Percentiles rank a stretch among this genome's conserved stretches.
These are phyloP conservation scores for Oryza glaberrima DNA, from an alignment of 176 grass and related monocot species.

Conservation along the genomic window DNA sequence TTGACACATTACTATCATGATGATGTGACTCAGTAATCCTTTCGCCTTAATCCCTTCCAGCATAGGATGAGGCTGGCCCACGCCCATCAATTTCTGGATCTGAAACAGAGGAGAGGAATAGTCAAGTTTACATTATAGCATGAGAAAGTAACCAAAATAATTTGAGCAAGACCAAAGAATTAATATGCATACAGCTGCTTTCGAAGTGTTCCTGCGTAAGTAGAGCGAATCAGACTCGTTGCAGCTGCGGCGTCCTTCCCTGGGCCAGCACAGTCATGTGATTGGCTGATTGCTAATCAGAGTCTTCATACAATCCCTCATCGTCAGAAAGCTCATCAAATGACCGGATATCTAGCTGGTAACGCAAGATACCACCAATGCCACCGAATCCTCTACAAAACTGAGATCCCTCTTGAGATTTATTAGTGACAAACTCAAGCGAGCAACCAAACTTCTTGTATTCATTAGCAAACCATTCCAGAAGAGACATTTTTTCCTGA, in stretches of 20 bases:
- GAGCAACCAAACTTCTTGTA: constrained; percentile 64
- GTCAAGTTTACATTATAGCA: background rate
- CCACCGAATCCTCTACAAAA: constrained; percentile 62
- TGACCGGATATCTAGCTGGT: constrained; percentile 56
- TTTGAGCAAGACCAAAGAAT: background rate
- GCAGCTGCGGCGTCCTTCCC: constrained; percentile 46
- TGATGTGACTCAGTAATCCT: constrained; percentile 11
- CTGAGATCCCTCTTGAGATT: constrained; percentile 61
- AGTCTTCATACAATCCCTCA: constrained; percentile 53
- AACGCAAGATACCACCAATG: constrained; percentile 59
- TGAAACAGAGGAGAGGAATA: constrained; percentile 13
- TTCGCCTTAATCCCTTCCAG: constrained; percentile 22
- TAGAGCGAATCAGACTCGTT: constrained; percentile 31
- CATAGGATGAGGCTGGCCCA: constrained; percentile 40
- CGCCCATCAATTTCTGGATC: constrained; percentile 38
- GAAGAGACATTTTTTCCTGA: constrained; percentile 50
- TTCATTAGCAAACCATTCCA: constrained; percentile 64
- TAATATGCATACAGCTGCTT: constrained; percentile 38
- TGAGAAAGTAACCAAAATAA: background rate
- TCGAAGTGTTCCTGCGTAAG: constrained; percentile 23
- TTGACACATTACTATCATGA: constrained; percentile 16
- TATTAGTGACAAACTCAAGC: constrained; percentile 59
- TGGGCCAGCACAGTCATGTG: constrained; percentile 53
- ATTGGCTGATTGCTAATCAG: constrained; percentile 57
- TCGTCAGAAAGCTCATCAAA: constrained; percentile 55